These are phyloP conservation scores for Cerrena zonata DNA, from an alignment of 1,284 basidiomycete species.

Conservation along the genomic window DNA sequence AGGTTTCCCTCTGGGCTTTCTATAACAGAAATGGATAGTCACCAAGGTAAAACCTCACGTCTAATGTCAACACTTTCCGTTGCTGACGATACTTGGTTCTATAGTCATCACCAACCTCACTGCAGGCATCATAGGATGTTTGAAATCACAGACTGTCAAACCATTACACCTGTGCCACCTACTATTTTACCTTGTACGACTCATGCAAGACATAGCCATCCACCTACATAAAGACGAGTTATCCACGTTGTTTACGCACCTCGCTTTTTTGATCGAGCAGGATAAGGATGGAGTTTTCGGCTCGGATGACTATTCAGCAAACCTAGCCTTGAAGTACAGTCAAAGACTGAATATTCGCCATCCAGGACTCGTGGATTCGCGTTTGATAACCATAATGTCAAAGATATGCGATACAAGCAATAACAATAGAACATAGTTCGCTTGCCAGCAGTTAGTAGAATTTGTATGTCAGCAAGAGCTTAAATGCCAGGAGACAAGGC, in stretches of 20 bases:
- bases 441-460: too few relatives aligned
- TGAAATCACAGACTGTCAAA: neutral
- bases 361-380: neutral
- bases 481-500: too few relatives aligned
- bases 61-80: neutral
- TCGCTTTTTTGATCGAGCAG: neutral
- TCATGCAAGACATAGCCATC: neutral
- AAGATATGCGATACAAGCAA: too few relatives aligned
- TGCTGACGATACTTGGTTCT: neutral
- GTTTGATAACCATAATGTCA: too few relatives aligned
- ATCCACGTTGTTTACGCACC: neutral
- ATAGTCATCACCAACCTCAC: neutral
- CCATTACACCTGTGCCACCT: constrained; percentile 3
- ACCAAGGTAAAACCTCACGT: neutral
- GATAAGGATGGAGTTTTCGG: neutral
- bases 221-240: neutral
- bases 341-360: neutral
- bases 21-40: neutral
- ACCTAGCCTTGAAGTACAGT: neutral
- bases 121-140: neutral
- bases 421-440: too few relatives aligned
- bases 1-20: neutral
- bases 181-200: neutral
- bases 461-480: too few relatives aligned
- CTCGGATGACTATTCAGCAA: neutral